Evolutionary conservation across 2,329 filamentous ascomycete genomes (phyloP), one percentile per base, ranked within the genome.

Genomic region (Rhytidhysteron rufulum): DNA sequence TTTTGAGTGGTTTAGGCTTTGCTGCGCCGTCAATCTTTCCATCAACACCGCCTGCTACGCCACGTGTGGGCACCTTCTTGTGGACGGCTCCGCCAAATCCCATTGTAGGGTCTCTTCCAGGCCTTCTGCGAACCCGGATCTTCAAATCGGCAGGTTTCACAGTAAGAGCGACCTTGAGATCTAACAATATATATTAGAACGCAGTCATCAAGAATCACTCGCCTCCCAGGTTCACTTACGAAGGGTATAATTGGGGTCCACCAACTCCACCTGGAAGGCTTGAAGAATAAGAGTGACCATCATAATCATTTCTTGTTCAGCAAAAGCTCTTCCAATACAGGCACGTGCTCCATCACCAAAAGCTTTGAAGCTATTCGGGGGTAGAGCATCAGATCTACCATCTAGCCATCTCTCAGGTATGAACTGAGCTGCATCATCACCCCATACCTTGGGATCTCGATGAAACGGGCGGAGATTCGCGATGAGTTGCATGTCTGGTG

Each of bases 211-310:
- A 45, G 44, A 65, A 60, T 25, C 50, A 51, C 18, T 57, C 42
- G 4, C 66, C 66, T 43, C 69, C 69, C 43, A 69, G 60, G 0
- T 65, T 69, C 35, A 70, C 43, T 1, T 58, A 63, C 10, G 57
- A 47, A 36, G 65, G 64, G 40, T 42, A 42, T 69, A 70, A 2
- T 47, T 50, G 0, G 66, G 63, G 42, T 68, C 60, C 2, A 57
- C 62, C 44, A 63, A 35, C 5, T 47, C 41, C 31, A 69, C 51
- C 29, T 64, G 51, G 42, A 69, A 69, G 21, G 54, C 57, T 45
- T 69, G 66, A 8, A 69, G 41, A 7, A 69, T 48, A 42, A 67
- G 50, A 1, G 63, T 60, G 27, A 60, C 34, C n/a, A 48, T 47
- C 8, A 52, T 41, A 4, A 52, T 30, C 2, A 46, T 42, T 22